Evolutionary conservation across 805 yeast genomes (phyloP).

Genomic region (Yarrowia hollandica): DNA sequence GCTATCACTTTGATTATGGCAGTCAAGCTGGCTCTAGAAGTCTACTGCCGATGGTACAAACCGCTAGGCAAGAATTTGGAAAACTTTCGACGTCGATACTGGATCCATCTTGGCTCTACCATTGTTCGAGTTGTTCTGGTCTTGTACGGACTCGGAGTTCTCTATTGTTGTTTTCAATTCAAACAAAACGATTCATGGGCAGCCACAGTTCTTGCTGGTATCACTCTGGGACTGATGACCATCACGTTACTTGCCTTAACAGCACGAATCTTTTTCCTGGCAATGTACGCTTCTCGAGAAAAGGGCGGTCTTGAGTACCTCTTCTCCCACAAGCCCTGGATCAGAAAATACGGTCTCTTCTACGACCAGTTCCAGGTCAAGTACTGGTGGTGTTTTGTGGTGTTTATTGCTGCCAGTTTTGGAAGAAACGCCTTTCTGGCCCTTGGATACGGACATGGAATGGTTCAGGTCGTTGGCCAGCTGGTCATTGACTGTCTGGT

Average conservation of each 20-base stretch:
- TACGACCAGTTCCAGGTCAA: constrained; percentile 40
- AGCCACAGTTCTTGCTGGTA: constrained; percentile 38
- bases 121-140: constrained; percentile 38
- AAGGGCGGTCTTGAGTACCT: constrained; percentile 35
- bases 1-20: constrained; percentile 34
- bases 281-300: constrained; percentile 35
- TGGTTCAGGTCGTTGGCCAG: constrained; percentile 42
- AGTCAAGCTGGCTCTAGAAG: constrained; percentile 37
- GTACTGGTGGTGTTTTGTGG: constrained; percentile 42
- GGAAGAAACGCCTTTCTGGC: constrained; percentile 41
- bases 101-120: constrained; percentile 34
- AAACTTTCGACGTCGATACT: constrained; percentile 37
- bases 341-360: constrained; percentile 40
- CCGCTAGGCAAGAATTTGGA: constrained; percentile 30
- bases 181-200: constrained; percentile 41
- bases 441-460: constrained; percentile 40
- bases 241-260: constrained; percentile 35
- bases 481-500: constrained; percentile 39
- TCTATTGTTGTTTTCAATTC: constrained; percentile 40
- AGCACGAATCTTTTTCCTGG: constrained; percentile 37
- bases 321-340: constrained; percentile 40
- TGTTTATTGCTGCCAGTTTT: constrained; percentile 35
- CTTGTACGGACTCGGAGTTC: constrained; percentile 42
- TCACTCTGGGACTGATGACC: constrained; percentile 38
- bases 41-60: constrained; percentile 29